A percentile compares a stretch with the other conserved stretches of the same genome.
These are phyloP conservation scores for Debaryomyces fabryi DNA, from an alignment of 1,139 yeast species.

Conservation along the genomic window DNA sequence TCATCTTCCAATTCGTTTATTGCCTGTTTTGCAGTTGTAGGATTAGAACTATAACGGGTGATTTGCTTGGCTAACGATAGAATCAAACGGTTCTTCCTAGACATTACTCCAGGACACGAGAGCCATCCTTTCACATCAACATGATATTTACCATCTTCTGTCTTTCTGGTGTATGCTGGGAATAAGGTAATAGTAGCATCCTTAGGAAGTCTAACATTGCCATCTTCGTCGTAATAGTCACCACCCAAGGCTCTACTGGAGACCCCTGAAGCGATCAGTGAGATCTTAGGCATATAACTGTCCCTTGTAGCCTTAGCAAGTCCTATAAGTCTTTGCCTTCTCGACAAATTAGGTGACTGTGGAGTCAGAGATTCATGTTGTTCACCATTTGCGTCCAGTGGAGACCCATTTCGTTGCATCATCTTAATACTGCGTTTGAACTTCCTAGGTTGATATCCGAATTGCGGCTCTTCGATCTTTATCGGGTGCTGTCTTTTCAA, in stretches of 20 bases:
- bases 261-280: constrained; percentile 53
- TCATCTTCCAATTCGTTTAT: constrained; percentile 35
- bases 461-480: constrained; percentile 8
- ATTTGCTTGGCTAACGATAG: constrained; percentile 72
- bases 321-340: constrained; percentile 47
- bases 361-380: constrained; percentile 1
- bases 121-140: constrained; percentile 78
- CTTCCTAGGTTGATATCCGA: constrained; percentile 15
- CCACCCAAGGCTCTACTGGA: constrained; percentile 38
- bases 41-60: constrained; percentile 44
- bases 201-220: constrained; percentile 37
- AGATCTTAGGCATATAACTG: constrained; percentile 54
- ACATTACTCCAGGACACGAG: constrained; percentile 68
- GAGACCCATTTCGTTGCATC: constrained; percentile 10
- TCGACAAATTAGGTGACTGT: constrained; percentile 13
- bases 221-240: constrained; percentile 35
- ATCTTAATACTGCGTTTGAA: constrained; percentile 19
- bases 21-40: constrained; percentile 27
- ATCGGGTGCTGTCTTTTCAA: constrained; percentile 21
- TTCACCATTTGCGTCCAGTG: constrained; percentile 3
- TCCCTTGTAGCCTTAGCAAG: constrained; percentile 60
- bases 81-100: constrained; percentile 69
- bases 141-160: constrained; percentile 37
- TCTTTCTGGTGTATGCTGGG: constrained; percentile 63
- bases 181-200: constrained; percentile 49